These are phyloP conservation scores for Chloridella minuta DNA, from an alignment of 352 stramenopile species.

Conservation along the genomic window DNA sequence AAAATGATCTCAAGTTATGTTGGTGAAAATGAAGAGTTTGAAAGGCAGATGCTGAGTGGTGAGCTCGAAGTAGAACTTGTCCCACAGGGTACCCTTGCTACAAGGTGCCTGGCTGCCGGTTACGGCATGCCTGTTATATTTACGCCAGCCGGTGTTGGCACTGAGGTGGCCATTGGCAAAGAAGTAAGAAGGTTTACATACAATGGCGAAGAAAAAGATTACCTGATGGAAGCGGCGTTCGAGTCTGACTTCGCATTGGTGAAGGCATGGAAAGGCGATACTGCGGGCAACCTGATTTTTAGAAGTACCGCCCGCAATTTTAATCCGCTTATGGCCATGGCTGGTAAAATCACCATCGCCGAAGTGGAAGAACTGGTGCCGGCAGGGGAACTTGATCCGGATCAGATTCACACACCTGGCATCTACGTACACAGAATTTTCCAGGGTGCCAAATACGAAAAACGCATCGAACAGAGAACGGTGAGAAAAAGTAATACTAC, in stretches of 20 bases:
- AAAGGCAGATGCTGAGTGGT: constrained; percentile 30
- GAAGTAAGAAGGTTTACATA: constrained; percentile 21
- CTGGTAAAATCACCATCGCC: constrained; percentile 52
- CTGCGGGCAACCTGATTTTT: constrained; percentile 70
- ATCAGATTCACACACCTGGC: constrained; percentile 63
- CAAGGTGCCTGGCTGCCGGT: constrained; percentile 51
- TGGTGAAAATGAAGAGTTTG: constrained; percentile 69
- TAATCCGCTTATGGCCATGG: constrained; percentile 67
- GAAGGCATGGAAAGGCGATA: constrained; percentile 76
- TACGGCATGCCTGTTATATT: constrained; percentile 75
- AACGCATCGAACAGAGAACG: constrained; percentile 62
- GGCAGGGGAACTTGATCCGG: constrained; percentile 54
- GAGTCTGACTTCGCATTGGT: constrained; percentile 60
- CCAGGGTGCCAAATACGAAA: constrained; percentile 45
- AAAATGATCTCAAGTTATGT: constrained; percentile 79
- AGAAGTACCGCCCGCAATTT: constrained; percentile 66
- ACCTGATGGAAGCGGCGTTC: constrained; percentile 73
- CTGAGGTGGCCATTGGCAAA: constrained; percentile 22
- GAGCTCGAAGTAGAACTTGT: constrained; percentile 69
- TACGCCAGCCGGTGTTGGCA: constrained; percentile 25
- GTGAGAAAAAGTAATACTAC: constrained; percentile 24
- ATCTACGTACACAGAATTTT: constrained; percentile 79
- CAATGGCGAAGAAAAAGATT: constrained; percentile 26
- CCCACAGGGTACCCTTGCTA: constrained; percentile 67
- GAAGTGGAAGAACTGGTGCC: constrained; percentile 74